phyloP scores from a whole-genome alignment of 768 basidiomycete species.

The Phaffia tasmanica region DNA sequence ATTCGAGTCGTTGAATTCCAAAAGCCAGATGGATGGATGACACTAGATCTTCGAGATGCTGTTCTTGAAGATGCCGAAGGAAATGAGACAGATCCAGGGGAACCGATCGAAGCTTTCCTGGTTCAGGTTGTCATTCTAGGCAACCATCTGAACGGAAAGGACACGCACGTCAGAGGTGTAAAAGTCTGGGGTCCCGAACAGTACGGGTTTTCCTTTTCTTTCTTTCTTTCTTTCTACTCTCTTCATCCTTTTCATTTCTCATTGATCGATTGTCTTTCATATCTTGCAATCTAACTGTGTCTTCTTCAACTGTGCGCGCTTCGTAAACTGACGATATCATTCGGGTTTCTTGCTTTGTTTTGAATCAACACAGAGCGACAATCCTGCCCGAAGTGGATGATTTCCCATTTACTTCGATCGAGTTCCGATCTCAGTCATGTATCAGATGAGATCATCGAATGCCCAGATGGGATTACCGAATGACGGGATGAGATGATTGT shows the following conservation, averaged over 20 bases:
- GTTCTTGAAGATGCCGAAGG: slow-evolving; percentile 42
- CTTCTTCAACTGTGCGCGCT: neutral
- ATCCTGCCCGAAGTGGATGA: slow-evolving; percentile 14
- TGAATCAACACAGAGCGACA: neutral
- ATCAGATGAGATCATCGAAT: slow-evolving; percentile 8
- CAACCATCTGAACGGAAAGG: slow-evolving; percentile 97
- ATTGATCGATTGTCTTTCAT: too few species aligned
- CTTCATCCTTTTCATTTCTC: too few species aligned
- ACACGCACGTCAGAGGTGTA: slow-evolving; percentile 90
- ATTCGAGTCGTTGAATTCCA: slow-evolving; percentile 58
- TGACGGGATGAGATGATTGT: too few species aligned
- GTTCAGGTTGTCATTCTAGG: slow-evolving; percentile 79
- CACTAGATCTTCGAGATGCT: slow-evolving; percentile 61
- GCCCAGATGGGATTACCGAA: too few species aligned
- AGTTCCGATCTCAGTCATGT: neutral
- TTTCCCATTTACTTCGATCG: slow-evolving; percentile 6
- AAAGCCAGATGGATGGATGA: slow-evolving; percentile 90
- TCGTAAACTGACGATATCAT: neutral
- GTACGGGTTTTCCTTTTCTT: neutral
- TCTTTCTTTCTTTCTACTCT: neutral
- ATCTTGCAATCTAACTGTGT: too few species aligned
- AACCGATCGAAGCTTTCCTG: slow-evolving; percentile 77
- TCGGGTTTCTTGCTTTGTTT: too few species aligned
- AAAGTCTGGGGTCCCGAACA: slow-evolving; percentile 61
- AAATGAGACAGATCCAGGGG: slow-evolving; percentile 70